Percentiles rank a stretch among this genome's conserved stretches.
These are phyloP conservation scores for Aspergillus sp. DNA, from an alignment of 2,329 filamentous ascomycete genomes.

Conservation along the genomic window DNA sequence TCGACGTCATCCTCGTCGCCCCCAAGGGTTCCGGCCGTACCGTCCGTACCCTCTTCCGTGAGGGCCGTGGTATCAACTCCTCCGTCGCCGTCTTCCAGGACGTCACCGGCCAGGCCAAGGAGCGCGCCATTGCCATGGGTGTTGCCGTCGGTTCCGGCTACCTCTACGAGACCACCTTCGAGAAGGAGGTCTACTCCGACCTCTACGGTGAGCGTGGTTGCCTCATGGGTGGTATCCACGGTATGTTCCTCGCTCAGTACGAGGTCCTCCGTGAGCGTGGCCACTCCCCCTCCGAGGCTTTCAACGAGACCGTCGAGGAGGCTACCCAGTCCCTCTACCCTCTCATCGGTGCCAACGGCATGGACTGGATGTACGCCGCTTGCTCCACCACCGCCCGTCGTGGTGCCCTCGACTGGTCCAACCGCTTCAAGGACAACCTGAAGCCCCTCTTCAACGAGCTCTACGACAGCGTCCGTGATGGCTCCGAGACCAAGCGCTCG, in stretches of 20 bases:
- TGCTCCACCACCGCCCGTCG: conserved; percentile 98
- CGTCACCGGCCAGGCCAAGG: conserved; percentile 94
- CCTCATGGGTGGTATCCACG: conserved; percentile 99
- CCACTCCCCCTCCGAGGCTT: conserved; percentile 96
- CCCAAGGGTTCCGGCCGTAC: conserved; percentile 99
- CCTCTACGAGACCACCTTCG: conserved; percentile 99
- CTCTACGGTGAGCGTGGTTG: conserved; percentile 99
- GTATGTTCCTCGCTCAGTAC: conserved; percentile 99
- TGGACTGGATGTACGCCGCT: conserved; percentile 99
- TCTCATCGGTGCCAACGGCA: conserved; percentile 93
- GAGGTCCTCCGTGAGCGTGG: conserved; percentile 98
- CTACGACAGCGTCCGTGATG: conserved; percentile 88
- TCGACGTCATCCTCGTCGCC: conserved; percentile 98
- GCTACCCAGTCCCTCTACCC: conserved; percentile 98
- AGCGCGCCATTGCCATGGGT: conserved; percentile 95
- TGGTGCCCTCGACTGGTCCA: conserved; percentile 98
- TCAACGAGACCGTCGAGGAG: conserved; percentile 99
- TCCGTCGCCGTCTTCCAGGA: conserved; percentile 98
- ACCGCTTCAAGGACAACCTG: conserved; percentile 94
- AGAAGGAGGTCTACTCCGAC: conserved; percentile 99
- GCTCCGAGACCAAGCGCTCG: conserved; percentile 91
- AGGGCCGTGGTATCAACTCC: conserved; percentile 99
- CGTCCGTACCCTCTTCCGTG: conserved; percentile 96
- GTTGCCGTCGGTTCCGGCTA: conserved; percentile 97
- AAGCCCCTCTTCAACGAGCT: conserved; percentile 99